phyloP scores from a whole-genome alignment of 2,329 filamentous ascomycete species.

The Gnomoniopsis sp. region DNA sequence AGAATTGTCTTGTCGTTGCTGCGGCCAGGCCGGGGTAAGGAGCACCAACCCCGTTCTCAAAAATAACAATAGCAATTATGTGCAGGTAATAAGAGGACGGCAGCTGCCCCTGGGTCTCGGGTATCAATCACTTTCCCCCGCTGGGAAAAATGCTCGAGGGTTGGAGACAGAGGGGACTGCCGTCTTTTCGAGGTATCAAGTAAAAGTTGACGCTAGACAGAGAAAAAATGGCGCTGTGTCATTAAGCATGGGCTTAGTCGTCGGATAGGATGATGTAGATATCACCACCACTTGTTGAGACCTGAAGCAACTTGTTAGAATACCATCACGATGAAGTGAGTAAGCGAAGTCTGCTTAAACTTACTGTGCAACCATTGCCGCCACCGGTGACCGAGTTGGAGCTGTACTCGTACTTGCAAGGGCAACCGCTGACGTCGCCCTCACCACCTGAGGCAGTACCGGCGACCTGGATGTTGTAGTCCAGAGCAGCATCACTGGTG shows the following conservation, averaged over 20 bases:
- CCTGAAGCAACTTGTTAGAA: slow-evolving; percentile 2
- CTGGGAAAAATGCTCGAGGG: not conserved
- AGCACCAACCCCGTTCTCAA: slow-evolving; percentile 8
- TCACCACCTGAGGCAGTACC: slow-evolving; percentile 53
- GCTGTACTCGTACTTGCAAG: slow-evolving; percentile 57
- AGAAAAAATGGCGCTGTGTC: slow-evolving; percentile 10
- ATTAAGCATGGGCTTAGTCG: slow-evolving; percentile 9
- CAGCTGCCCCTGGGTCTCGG: slow-evolving; percentile 4
- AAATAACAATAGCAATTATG: slow-evolving; percentile 20
- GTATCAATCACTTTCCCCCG: not conserved
- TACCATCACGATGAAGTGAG: not conserved
- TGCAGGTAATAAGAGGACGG: slow-evolving; percentile 12
- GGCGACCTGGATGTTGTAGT: slow-evolving; percentile 75
- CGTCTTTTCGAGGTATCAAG: slow-evolving; percentile 14
- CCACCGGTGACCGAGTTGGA: slow-evolving; percentile 13
- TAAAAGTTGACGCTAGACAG: slow-evolving; percentile 16
- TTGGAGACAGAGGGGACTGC: not conserved
- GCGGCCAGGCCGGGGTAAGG: not conserved
- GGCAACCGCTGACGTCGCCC: not conserved
- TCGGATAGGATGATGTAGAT: slow-evolving; percentile 14
- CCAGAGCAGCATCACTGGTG: slow-evolving; percentile 64
- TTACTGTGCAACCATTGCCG: slow-evolving; percentile 75
- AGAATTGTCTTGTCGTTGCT: not conserved
- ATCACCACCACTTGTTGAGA: slow-evolving; percentile 11
- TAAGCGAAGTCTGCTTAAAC: slow-evolving; percentile 32